Percentiles rank a stretch among this genome's conserved stretches.
These are phyloP conservation scores for Ophiostoma australiae DNA, from an alignment of 2,329 filamentous ascomycete species.

Conservation along the genomic window DNA sequence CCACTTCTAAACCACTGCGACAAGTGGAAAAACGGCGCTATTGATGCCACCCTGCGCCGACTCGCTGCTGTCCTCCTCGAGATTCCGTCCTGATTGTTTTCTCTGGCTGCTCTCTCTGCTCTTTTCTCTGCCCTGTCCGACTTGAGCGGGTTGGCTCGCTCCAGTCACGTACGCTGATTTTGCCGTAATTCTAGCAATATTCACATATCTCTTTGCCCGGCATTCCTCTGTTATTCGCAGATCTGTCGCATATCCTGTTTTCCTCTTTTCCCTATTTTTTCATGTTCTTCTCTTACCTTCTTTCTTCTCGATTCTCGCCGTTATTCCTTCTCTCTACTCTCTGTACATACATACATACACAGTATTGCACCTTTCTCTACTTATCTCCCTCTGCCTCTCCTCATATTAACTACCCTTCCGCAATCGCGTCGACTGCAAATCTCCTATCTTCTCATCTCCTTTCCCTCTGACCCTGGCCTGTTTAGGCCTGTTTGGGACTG, in stretches of 20 bases:
- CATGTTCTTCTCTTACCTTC: not conserved
- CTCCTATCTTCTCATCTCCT: slow-evolving; percentile 6
- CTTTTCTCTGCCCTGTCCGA: too few relatives aligned
- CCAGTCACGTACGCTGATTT: not conserved
- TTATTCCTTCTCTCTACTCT: not conserved
- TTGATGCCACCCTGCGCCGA: not conserved
- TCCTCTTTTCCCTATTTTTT: not conserved
- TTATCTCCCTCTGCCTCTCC: not conserved
- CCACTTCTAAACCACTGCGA: not conserved
- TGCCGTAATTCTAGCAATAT: not conserved
- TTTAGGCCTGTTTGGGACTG: slow-evolving; percentile 3
- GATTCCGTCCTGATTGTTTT: not conserved
- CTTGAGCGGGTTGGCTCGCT: not conserved
- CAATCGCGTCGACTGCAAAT: slow-evolving; percentile 9
- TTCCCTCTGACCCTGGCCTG: slow-evolving; percentile 2
- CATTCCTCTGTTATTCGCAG: not conserved
- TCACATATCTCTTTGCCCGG: not conserved
- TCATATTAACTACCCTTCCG: not conserved
- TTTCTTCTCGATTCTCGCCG: not conserved
- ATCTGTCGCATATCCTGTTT: not conserved
- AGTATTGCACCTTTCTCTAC: not conserved
- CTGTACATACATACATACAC: not conserved
- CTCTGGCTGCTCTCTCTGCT: not conserved
- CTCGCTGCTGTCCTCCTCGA: not conserved
- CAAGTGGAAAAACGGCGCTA: not conserved